Conservation (phyloP, 2,329 filamentous ascomycete species). For the Aspergillus sergii region DNA sequence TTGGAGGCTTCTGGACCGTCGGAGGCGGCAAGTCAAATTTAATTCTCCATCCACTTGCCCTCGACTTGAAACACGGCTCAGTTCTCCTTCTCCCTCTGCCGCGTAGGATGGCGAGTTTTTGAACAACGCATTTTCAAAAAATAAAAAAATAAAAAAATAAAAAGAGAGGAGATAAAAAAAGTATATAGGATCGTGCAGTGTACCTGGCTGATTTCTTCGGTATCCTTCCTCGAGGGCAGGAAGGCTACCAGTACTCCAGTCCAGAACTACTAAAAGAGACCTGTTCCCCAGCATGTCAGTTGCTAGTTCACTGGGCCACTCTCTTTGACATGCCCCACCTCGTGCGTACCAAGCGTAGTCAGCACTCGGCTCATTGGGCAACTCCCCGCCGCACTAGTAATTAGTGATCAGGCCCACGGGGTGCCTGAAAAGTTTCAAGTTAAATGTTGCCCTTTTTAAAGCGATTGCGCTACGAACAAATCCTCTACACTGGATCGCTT, state of each 20-base stretch:
- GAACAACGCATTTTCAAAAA: background rate
- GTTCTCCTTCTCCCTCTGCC: background rate
- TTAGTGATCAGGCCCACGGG: background rate
- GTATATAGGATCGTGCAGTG: background rate
- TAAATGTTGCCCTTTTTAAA: no score
- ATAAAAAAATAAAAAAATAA: background rate
- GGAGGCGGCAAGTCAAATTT: conserved; percentile 5
- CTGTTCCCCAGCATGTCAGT: no score
- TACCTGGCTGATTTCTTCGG: background rate
- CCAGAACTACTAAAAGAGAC: background rate
- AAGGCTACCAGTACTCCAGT: background rate
- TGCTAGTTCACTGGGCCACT: background rate
- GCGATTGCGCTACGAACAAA: no score
- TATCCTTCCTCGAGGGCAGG: background rate
- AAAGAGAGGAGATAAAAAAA: background rate
- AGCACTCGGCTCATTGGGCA: background rate
- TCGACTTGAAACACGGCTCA: conserved; percentile 3
- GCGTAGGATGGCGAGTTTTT: background rate
- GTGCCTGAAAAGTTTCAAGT: no score
- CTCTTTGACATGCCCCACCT: background rate
- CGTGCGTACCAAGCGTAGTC: background rate
- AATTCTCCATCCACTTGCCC: background rate
- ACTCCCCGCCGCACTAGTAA: no score
- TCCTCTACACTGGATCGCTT: no score
- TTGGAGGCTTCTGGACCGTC: conserved; percentile 4